Conservation (phyloP, 2,329 filamentous ascomycete species). For the Didymellaceae sp. region DNA sequence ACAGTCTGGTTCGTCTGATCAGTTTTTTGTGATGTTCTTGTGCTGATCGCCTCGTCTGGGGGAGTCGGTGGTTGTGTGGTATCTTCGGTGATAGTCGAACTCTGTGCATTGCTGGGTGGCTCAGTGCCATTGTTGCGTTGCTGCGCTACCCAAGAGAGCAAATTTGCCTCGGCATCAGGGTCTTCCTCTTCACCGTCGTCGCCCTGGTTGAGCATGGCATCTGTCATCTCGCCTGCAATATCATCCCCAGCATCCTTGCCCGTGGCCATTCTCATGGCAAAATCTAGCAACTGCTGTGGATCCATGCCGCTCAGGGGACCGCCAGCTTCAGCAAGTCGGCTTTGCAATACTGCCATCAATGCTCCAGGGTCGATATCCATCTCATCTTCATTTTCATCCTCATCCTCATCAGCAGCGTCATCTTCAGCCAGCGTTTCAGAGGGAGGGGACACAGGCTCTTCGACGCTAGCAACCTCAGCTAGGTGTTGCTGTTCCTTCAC, state of each 20-base stretch:
- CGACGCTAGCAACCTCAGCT: constrained; percentile 9
- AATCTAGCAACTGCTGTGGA: constrained; percentile 51
- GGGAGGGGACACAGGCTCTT: constrained; percentile 23
- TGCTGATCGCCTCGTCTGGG: constrained; percentile 12
- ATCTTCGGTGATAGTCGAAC: constrained; percentile 16
- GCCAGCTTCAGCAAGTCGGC: constrained; percentile 42
- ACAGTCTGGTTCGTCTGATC: background rate
- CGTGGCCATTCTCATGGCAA: constrained; percentile 54
- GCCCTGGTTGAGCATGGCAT: constrained; percentile 49
- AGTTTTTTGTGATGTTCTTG: background rate
- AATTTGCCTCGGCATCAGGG: constrained; percentile 36
- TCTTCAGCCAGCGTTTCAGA: too few species aligned
- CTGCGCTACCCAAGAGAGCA: constrained; percentile 43
- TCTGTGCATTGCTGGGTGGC: constrained; percentile 11
- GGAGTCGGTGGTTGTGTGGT: constrained; percentile 29
- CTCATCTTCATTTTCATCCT: constrained; percentile 23
- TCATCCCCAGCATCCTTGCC: constrained; percentile 52
- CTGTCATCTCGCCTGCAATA: constrained; percentile 52
- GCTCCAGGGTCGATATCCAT: constrained; percentile 48
- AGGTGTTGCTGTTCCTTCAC: constrained; percentile 15
- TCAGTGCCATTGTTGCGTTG: constrained; percentile 33
- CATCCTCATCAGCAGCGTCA: constrained; percentile 23
- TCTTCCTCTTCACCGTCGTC: constrained; percentile 43
- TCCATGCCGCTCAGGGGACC: constrained; percentile 50
- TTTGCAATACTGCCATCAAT: constrained; percentile 46